These are phyloP conservation scores for Pseudogymnoascus sp. DNA, from an alignment of 2,329 filamentous ascomycete genomes.

Conservation along the genomic window DNA sequence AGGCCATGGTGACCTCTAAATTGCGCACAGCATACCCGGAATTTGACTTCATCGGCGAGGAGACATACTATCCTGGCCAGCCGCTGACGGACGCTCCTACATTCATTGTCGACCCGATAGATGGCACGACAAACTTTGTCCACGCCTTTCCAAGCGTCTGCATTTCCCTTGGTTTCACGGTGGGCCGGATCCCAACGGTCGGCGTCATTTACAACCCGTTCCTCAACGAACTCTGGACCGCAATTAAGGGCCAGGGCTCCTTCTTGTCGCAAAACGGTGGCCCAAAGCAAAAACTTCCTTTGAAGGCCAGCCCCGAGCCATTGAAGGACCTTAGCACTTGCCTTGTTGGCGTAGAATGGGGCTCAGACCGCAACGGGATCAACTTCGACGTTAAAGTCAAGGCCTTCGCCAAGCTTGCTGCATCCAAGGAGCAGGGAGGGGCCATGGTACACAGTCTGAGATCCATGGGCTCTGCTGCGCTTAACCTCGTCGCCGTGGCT, in stretches of 20 bases:
- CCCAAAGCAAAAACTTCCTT: conserved; percentile 35
- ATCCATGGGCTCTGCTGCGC: conserved; percentile 62
- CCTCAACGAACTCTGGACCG: conserved; percentile 59
- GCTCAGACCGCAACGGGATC: conserved; percentile 54
- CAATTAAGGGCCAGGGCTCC: conserved; percentile 57
- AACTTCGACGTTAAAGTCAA: conserved; percentile 63
- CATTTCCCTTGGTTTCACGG: conserved; percentile 65
- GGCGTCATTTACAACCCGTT: conserved; percentile 79
- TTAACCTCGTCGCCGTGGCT: conserved; percentile 67
- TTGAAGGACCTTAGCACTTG: conserved; percentile 52
- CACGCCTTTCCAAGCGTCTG: conserved; percentile 67
- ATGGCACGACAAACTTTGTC: conserved; percentile 75
- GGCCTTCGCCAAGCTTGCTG: conserved; percentile 53
- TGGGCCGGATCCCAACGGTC: conserved; percentile 52
- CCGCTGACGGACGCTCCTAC: conserved; percentile 58
- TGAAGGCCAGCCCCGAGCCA: conserved; percentile 42
- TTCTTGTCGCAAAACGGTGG: conserved; percentile 38
- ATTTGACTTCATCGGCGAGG: conserved; percentile 63
- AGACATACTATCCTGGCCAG: conserved; percentile 63
- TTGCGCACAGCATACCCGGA: conserved; percentile 45
- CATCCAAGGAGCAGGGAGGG: conserved; percentile 50
- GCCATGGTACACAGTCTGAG: conserved; percentile 69
- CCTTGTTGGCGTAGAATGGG: conserved; percentile 67
- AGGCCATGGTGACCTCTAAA: conserved; percentile 48
- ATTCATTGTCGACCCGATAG: conserved; percentile 75